These are phyloP conservation scores for Stagonosporopsis rhizophila DNA, from an alignment of 2,329 filamentous ascomycete species.

Conservation along the genomic window DNA sequence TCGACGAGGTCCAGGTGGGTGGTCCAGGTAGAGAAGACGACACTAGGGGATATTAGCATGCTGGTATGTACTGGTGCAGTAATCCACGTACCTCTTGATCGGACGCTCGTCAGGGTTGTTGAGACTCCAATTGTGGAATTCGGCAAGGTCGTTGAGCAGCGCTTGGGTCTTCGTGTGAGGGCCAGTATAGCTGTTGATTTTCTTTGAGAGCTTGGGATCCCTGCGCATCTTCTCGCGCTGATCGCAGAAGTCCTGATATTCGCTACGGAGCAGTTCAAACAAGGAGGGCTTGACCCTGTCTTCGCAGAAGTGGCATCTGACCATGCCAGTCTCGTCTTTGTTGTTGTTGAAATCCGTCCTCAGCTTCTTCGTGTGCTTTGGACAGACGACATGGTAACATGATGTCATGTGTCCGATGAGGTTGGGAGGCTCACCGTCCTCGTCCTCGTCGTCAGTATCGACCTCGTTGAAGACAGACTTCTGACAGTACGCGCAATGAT, in stretches of 20 bases:
- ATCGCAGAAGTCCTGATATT: slow-evolving; percentile 58
- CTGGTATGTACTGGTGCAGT: neutral
- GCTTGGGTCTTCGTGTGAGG: slow-evolving; percentile 93
- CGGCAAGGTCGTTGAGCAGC: slow-evolving; percentile 75
- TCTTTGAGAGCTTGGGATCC: slow-evolving; percentile 64
- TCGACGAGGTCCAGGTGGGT: slow-evolving; percentile 92
- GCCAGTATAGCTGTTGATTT: slow-evolving; percentile 74
- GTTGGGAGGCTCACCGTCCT: slow-evolving; percentile 63
- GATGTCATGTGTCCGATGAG: slow-evolving; percentile 80
- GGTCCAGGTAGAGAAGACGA: slow-evolving; percentile 97
- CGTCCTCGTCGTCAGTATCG: slow-evolving; percentile 44
- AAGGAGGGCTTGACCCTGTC: slow-evolving; percentile 68
- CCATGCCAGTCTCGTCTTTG: slow-evolving; percentile 54
- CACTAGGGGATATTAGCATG: slow-evolving; percentile 53
- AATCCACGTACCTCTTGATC: slow-evolving; percentile 68
- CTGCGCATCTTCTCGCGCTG: slow-evolving; percentile 64
- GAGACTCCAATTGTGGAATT: slow-evolving; percentile 68
- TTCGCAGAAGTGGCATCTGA: slow-evolving; percentile 74
- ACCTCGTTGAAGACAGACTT: slow-evolving; percentile 51
- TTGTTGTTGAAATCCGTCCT: slow-evolving; percentile 59
- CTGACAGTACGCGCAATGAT: slow-evolving; percentile 70
- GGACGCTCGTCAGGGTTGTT: slow-evolving; percentile 71
- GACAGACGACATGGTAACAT: slow-evolving; percentile 87
- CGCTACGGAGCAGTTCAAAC: slow-evolving; percentile 70
- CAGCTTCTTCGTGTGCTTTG: slow-evolving; percentile 70